Percentiles rank a stretch among this genome's conserved stretches.
These are phyloP conservation scores for Actinidia chinensis DNA, from an alignment of 179 eudicot species.

Conservation along the genomic window DNA sequence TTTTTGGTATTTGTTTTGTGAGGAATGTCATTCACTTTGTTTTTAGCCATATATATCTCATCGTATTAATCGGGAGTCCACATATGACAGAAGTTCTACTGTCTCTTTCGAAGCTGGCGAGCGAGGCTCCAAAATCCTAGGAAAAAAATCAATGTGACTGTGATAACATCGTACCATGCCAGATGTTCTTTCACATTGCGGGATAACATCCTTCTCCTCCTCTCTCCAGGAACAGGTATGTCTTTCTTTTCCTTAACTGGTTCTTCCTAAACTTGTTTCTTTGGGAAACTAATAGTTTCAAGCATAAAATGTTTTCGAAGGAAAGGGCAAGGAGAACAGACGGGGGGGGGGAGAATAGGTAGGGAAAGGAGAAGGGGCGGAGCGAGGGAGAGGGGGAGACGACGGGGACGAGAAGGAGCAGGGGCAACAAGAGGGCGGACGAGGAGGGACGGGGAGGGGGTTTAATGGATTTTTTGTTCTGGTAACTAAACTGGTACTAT, in stretches of 20 bases:
- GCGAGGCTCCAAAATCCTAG: slow-evolving; percentile 43
- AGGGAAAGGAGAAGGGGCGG: no score
- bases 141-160: slow-evolving; percentile 37
- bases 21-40: neutral
- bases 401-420: no score
- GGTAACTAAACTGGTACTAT: no score
- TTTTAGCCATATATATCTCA: neutral
- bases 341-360: neutral
- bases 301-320: neutral
- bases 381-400: no score
- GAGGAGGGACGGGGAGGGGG: no score
- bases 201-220: slow-evolving; percentile 30
- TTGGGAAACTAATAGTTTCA: no score
- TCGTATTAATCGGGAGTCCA: neutral
- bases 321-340: neutral
- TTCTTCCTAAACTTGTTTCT: no score
- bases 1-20: neutral
- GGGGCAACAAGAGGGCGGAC: no score
- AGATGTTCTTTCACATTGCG: slow-evolving; percentile 37
- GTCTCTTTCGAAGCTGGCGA: slow-evolving; percentile 30
- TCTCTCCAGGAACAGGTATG: slow-evolving; percentile 39
- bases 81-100: neutral
- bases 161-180: slow-evolving; percentile 32
- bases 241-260: neutral
- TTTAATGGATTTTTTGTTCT: neutral